Evolutionary conservation across 192 early-diverging fungal genomes (phyloP).

Genomic region (Entomortierella lignicola): DNA sequence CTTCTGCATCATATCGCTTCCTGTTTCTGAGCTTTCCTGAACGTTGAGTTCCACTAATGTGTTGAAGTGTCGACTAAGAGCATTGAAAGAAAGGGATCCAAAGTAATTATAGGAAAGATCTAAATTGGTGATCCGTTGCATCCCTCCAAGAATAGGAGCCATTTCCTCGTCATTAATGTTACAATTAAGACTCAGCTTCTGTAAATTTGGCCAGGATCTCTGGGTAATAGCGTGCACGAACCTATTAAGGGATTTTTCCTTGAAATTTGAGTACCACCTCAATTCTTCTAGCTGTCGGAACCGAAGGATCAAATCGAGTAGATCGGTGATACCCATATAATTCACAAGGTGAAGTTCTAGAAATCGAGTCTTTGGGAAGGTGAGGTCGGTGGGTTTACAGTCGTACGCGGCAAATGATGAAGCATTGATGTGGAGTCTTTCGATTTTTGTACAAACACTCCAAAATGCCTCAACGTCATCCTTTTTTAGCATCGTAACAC

Average conservation of each 20-base stretch:
- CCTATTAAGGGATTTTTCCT: too few relatives aligned
- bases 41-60: not conserved
- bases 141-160: not conserved
- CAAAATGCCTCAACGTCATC: not conserved
- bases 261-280: too few relatives aligned
- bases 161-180: not conserved
- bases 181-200: not conserved
- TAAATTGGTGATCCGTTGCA: not conserved
- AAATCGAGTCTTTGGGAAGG: too few relatives aligned
- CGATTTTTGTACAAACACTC: not conserved
- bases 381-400: too few relatives aligned
- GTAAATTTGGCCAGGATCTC: not conserved
- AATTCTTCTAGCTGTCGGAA: too few relatives aligned
- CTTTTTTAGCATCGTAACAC: too few relatives aligned
- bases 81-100: not conserved
- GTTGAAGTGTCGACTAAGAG: not conserved
- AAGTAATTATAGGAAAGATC: not conserved
- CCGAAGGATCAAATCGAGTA: too few relatives aligned
- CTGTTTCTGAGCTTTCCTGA: not conserved
- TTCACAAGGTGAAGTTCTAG: too few relatives aligned
- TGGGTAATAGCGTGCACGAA: too few relatives aligned
- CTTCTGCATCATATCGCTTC: not conserved
- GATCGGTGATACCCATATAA: too few relatives aligned
- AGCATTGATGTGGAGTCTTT: too few relatives aligned
- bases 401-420: too few relatives aligned